phyloP scores from a whole-genome alignment of 805 yeast species.

The Starmerella bombi region DNA sequence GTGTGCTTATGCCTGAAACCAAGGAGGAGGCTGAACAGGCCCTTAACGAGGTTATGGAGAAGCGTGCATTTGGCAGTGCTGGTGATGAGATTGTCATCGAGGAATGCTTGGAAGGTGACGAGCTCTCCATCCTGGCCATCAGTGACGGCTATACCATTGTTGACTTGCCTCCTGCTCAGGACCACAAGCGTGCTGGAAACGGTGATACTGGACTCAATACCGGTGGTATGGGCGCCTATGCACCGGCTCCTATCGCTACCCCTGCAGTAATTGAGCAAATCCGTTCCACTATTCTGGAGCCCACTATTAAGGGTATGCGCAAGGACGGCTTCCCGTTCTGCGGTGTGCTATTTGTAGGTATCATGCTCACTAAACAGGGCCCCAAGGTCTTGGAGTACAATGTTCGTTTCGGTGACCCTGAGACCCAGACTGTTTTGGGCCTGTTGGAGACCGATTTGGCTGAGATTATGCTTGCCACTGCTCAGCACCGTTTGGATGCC shows the following conservation, averaged over 20 bases:
- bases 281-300: conserved; percentile 63
- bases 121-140: conserved; percentile 79
- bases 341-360: conserved; percentile 90
- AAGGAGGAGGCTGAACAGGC: conserved; percentile 78
- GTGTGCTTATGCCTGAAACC: conserved; percentile 80
- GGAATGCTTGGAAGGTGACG: conserved; percentile 94
- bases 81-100: conserved; percentile 93
- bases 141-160: conserved; percentile 86
- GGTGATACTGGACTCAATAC: conserved; percentile 92
- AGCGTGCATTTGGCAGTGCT: conserved; percentile 77
- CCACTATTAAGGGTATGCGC: conserved; percentile 94
- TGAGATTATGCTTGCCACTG: conserved; percentile 82
- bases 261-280: conserved; percentile 56
- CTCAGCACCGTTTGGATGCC: conserved; percentile 85
- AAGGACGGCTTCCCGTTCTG: conserved; percentile 88
- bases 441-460: conserved; percentile 85
- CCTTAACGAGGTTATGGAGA: conserved; percentile 77
- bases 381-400: conserved; percentile 95
- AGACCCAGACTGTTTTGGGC: conserved; percentile 92
- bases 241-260: conserved; percentile 95
- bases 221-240: conserved; percentile 99
- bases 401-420: conserved; percentile 98
- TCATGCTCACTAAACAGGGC: conserved; percentile 75
- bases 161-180: conserved; percentile 95
- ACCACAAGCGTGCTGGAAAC: conserved; percentile 89